These are phyloP conservation scores for Penicillium sp. DNA, from an alignment of 2,329 filamentous ascomycete species.

Conservation along the genomic window DNA sequence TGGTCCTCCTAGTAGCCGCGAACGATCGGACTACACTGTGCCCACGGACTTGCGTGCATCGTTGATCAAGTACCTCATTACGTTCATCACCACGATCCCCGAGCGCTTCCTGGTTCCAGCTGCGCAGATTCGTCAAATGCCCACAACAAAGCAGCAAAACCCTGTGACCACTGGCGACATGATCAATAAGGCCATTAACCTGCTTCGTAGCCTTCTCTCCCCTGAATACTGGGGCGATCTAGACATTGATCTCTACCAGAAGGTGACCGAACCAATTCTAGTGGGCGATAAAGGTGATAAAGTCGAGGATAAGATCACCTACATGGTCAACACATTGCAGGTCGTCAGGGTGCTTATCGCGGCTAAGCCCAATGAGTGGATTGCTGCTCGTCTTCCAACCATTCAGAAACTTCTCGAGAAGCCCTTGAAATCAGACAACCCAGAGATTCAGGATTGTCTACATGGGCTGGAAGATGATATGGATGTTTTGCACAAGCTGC, in stretches of 20 bases:
- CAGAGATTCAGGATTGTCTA: conserved; percentile 90
- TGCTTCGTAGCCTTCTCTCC: conserved; percentile 81
- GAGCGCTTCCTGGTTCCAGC: conserved; percentile 80
- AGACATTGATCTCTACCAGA: conserved; percentile 86
- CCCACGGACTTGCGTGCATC: conserved; percentile 66
- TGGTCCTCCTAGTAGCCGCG: conserved; percentile 43
- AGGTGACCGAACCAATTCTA: conserved; percentile 82
- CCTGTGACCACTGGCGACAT: conserved; percentile 67
- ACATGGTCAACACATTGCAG: conserved; percentile 90
- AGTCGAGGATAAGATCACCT: conserved; percentile 76
- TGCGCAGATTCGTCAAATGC: conserved; percentile 60
- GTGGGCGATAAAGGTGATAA: conserved; percentile 80
- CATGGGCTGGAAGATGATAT: conserved; percentile 69
- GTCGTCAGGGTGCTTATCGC: conserved; percentile 87
- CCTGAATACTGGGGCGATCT: conserved; percentile 88
- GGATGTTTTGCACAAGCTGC: conserved; percentile 68
- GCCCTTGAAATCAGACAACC: conserved; percentile 79
- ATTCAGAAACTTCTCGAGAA: conserved; percentile 90
- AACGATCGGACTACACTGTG: conserved; percentile 66
- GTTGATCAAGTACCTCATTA: conserved; percentile 91
- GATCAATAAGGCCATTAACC: conserved; percentile 76
- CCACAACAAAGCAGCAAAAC: conserved; percentile 48
- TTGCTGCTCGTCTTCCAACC: conserved; percentile 70
- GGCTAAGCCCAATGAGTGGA: conserved; percentile 86
- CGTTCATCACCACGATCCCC: conserved; percentile 86